Evolutionary conservation across 2,329 filamentous ascomycete genomes (phyloP), one percentile per base, ranked within the genome.

Genomic region (Tolypocladium nubicola): DNA sequence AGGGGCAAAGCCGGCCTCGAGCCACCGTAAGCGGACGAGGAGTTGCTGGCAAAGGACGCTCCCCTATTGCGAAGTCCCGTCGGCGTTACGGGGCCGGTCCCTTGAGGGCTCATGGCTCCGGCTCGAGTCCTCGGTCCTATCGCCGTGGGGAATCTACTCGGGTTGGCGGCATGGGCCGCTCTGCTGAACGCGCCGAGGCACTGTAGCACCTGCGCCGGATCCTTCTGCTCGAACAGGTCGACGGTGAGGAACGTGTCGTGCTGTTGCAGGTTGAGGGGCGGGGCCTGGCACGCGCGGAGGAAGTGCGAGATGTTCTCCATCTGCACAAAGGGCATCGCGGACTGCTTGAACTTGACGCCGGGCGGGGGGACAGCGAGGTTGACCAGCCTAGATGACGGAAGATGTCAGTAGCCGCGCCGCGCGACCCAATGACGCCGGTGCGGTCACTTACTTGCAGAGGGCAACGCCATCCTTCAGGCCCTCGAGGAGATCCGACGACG

Each of bases 271-370:
- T 86, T 92, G 55, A 99, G 78, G 0, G 94, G 94, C 33, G 89
- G 84, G 54, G 83, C 78, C 73, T 96, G 89, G 76, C 92, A 96
- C 59, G 90, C 91, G 67, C 84, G 85, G 56, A 99, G 84, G 74
- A 97, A 99, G 69, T 96, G 90, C 5, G 92, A 95, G 68, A 99
- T 97, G 71, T 99, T 99, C 73, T 99, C 94, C 92, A 97, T 97
- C 73, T 99, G 94, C 45, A 97, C 93, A 70, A 99, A 99, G 0
- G 94, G 94, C 93, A 97, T 97, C 45, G 85, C 76, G 1, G 92
- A 96, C 68, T 87, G 80, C 75, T 97, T 97, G 81, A 88, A 97
- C 71, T 87, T 90, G 74, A 96, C 83, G 38, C 87, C 87, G 0
- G 89, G 89, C 19, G 86, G 83, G 33, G 89, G 88, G 41, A 88